Evolutionary conservation across 2,329 filamentous ascomycete genomes (phyloP).

Genomic region (Bisporella sp.): DNA sequence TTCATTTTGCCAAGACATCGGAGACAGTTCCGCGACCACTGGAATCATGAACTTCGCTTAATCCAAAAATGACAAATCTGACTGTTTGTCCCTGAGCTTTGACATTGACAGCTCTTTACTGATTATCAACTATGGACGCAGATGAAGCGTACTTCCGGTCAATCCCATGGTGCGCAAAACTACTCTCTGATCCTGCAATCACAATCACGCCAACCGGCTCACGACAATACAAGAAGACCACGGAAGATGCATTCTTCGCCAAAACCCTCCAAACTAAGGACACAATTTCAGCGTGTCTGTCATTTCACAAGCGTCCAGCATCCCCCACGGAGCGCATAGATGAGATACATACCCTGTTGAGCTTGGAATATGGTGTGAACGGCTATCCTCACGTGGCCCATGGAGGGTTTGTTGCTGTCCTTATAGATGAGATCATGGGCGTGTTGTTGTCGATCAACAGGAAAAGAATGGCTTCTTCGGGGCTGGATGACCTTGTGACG

Average conservation of each 20-base stretch:
- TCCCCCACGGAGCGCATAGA: constrained; percentile 1
- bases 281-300: constrained; percentile 40
- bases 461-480: constrained; percentile 8
- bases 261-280: constrained; percentile 42
- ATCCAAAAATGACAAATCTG: too few species aligned
- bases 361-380: constrained; percentile 44
- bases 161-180: constrained; percentile 42
- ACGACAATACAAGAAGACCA: constrained; percentile 30
- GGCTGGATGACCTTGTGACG: not conserved
- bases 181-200: constrained; percentile 36
- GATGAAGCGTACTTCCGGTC: constrained; percentile 22
- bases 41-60: too few species aligned
- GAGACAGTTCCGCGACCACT: too few species aligned
- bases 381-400: constrained; percentile 47
- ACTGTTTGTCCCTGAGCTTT: too few species aligned
- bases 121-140: too few species aligned
- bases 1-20: too few species aligned
- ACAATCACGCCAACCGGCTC: constrained; percentile 32
- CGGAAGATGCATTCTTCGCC: constrained; percentile 46
- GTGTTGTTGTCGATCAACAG: constrained; percentile 33
- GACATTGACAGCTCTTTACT: too few species aligned
- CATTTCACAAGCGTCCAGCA: constrained; percentile 33
- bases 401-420: constrained; percentile 48
- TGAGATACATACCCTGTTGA: constrained; percentile 14
- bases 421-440: constrained; percentile 54